Evolutionary conservation across 306 rosid species (phyloP).

Genomic region (Prunus salicina): DNA sequence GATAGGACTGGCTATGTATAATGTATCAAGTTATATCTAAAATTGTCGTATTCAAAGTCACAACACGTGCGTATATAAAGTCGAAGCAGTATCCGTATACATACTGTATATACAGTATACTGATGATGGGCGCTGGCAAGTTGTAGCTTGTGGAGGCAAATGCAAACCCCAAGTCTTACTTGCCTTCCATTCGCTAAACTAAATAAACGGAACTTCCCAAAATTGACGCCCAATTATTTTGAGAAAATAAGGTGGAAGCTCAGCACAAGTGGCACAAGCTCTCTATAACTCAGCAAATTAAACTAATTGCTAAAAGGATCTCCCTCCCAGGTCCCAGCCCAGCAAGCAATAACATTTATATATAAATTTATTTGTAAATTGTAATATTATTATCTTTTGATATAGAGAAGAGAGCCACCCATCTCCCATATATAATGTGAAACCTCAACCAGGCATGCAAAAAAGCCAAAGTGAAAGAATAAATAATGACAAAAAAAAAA

Average conservation of each 20-base stretch:
- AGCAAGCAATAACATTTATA: too few relatives aligned
- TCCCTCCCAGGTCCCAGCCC: too few relatives aligned
- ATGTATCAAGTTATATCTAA: too few relatives aligned
- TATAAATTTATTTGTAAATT: too few relatives aligned
- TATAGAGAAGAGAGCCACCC: neutral
- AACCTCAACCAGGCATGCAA: neutral
- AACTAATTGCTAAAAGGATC: too few relatives aligned
- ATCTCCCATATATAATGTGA: neutral
- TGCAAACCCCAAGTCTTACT: neutral
- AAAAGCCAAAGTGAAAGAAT: neutral
- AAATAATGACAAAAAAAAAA: neutral
- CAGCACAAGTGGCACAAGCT: neutral
- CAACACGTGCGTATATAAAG: too few relatives aligned
- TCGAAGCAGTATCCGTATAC: neutral
- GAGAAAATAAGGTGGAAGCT: neutral
- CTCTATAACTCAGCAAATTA: neutral
- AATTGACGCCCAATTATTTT: neutral
- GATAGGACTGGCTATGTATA: too few relatives aligned
- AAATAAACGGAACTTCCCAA: neutral
- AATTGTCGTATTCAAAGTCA: too few relatives aligned
- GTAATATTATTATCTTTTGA: neutral
- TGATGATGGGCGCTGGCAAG: neutral
- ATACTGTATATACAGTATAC: too few relatives aligned
- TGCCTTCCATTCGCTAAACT: neutral
- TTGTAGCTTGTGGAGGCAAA: neutral